Evolutionary conservation across 805 yeast genomes (phyloP), one percentile per base, ranked within the genome.

Genomic region (Metschnikowia colocasiae): DNA sequence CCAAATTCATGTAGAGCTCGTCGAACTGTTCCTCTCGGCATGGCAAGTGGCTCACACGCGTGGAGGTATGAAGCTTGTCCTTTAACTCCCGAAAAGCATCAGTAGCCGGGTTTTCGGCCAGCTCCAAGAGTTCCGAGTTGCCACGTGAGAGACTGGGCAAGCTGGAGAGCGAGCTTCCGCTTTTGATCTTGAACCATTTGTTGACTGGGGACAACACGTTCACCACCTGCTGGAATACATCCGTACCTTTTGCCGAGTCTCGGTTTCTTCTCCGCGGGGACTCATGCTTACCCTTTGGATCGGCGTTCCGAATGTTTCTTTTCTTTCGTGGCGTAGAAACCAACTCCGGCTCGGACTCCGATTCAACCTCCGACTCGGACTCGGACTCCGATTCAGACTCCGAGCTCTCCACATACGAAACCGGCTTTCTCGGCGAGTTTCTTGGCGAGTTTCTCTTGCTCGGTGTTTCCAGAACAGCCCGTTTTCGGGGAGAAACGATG

Each of bases 11-110:
- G 62, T 82, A 87, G 4, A 94, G 69, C 46, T 82, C 78, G 8
- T 82, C 78, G 60, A 85, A 90, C 62, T 94, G 95, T 18, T 78
- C 77, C 53, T 89, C 97, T 46, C 99, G 76, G 48, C 97, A 90
- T 0, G 97, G 97, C 31, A 92, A 69, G 1, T 82, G 63, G 45
- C 68, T 71, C 40, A 76, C 61, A 55, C 70, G 73, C 47, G 74
- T 60, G 44, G 79, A 65, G 36, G 80, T 57, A 61, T 76, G 68
- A 54, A 78, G 57, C 59, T 72, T 61, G 3, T 70, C 72, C 48
- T 67, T 69, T 29, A 71, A 55, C 37, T 72, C 69, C 36, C 63
- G 65, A 53, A 72, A 71, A 3, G 71, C 65, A 30, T 56, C 62
- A 57, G 36, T 26, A 1, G 29, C 26, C 10, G 23, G 37, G 23